Evolutionary conservation across 169 alveolate species (phyloP), one percentile per base, ranked within the genome.

Genomic region (Blepharisma undulans): DNA sequence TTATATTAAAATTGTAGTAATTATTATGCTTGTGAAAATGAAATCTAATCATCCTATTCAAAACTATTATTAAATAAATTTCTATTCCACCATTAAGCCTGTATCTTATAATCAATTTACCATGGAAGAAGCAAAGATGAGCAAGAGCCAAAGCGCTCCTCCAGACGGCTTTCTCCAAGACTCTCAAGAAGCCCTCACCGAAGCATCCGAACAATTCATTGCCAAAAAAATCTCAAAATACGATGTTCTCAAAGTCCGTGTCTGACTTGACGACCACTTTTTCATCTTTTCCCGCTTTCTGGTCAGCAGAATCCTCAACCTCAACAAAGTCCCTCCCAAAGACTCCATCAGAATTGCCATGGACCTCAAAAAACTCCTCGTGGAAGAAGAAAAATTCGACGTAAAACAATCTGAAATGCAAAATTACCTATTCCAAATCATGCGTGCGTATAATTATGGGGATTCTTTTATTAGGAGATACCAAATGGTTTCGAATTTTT

Each of bases 191-290:
- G 87, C 87, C 36, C 87, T 79, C 7, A 33, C 36, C 7, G 87
- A 79, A 79, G 30, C 29, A 27, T 22, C n/a, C 18, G 71, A 79
- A 7, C 71, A 79, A 33, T 25, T 79, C 18, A 25, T 79, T 18
- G 34, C 87, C 25, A 79, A 79, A 32, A 79, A 79, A 79, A 79
- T 79, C 19, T 82, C 89, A 1, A 82, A 82, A 10, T 82, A 82
- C 77, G 97, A 95, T 92, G 88, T 93, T n/a, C 94, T 95, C 30
- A 95, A 95, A 87, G 94, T 95, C 10, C 92, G 93, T 81, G 96
- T 95, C 4, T 72, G 89, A 36, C 72, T 93, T n/a, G 92, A 95
- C 82, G 97, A 95, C 78, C 96, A 95, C 88, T 95, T 91, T 86
- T 95, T 91, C 74, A 91, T 95, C 6, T 93, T 95, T 78, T 95